Base-by-base conservation (phyloP, 2,329 filamentous ascomycete genomes). In the Teratosphaeria epicoccoides region DNA sequence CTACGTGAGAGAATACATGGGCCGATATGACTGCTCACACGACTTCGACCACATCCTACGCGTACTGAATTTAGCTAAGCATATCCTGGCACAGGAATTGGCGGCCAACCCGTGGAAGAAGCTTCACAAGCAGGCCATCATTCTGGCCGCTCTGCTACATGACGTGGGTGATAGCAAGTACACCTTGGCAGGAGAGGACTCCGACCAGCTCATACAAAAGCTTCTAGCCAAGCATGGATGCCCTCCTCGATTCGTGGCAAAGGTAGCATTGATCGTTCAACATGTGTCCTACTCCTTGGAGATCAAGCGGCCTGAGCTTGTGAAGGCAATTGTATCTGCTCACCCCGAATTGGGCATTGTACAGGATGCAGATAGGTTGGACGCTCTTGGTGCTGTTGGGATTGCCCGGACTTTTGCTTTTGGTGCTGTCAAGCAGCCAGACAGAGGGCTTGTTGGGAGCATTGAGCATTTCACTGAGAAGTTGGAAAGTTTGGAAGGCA, bases 91-190 rank as follows among this genome's bases (percentile, higher is more conserved):
- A 47, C 52, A 59, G 43, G 64, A 67, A 47, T 52, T 55, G 9
- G 53, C 55, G 24, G 50, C 53, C 9, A 55, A 59, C 24, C 59
- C 63, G 3, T 40, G 47, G 43, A 63, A 57, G 52, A 50, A 57
- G 22, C 56, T 63, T 29, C 57, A 65, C 25, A 55, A 60, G 28
- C 60, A 61, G 43, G 57, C 65, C 2, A 53, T 66, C 44, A 50
- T 67, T 17, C 57, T 68, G 3, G 63, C 60, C 1, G 63, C 63
- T 7, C 76, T 90, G 4, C 77, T 91, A n/a, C 90, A 95, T 71
- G 90, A 95, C 62, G 83, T 95, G 17, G 88, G 87, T 55, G 90
- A 95, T 71, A 82, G 79, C 67, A 95, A 95, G 71, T 95, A 95
- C 67, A 68, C 83, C 0, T 56, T 67, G 22, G 61, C 66, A 9